Evolutionary conservation across 2,329 filamentous ascomycete species (phyloP).

Genomic region (Annulohypoxylon truncatum): DNA sequence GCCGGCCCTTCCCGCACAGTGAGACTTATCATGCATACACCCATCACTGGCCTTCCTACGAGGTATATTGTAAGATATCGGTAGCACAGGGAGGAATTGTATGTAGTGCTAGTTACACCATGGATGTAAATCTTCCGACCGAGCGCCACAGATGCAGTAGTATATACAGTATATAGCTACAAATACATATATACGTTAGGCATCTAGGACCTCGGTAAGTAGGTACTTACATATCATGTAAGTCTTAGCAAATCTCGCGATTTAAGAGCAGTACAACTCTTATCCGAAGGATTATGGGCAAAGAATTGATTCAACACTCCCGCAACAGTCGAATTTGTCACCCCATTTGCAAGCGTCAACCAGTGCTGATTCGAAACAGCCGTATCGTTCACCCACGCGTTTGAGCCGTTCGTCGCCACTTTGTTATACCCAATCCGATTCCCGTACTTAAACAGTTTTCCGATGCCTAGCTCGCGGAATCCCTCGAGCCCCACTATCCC

Average conservation of each 20-base stretch:
- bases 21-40: no score
- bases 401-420: constrained; percentile 55
- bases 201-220: no score
- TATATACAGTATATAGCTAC: no score
- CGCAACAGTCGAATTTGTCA: constrained; percentile 32
- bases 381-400: constrained; percentile 57
- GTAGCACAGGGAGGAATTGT: no score
- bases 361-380: constrained; percentile 54
- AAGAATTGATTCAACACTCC: constrained; percentile 18
- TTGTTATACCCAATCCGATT: constrained; percentile 56
- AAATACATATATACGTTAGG: no score
- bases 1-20: no score
- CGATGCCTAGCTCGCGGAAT: constrained; percentile 46
- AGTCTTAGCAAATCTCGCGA: not conserved
- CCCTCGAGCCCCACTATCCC: constrained; percentile 51
- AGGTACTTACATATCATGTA: not conserved
- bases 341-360: constrained; percentile 48
- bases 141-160: no score
- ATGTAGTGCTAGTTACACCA: no score
- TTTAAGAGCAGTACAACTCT: constrained; percentile 6
- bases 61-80: no score
- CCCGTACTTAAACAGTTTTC: constrained; percentile 52
- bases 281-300: constrained; percentile 21
- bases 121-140: no score
- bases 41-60: no score